These are phyloP conservation scores for Galerina sulciceps DNA, from an alignment of 768 basidiomycete species.

Conservation along the genomic window DNA sequence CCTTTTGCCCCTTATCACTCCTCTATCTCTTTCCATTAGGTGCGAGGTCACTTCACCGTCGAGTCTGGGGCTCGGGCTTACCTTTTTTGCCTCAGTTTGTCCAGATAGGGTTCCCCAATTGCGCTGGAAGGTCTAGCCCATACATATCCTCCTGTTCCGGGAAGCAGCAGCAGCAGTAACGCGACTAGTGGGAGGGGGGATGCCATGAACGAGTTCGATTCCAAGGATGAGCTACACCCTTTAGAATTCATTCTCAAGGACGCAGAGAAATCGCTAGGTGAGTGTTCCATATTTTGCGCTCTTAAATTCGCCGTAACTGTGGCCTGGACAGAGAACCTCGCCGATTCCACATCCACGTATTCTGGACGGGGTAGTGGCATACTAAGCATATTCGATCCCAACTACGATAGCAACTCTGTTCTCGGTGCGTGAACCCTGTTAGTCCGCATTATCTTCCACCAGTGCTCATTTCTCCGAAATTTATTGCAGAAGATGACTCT, in stretches of 20 bases:
- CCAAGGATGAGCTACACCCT: constrained; percentile 32
- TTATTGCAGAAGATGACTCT: constrained; percentile 62
- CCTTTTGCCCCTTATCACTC: constrained; percentile 1
- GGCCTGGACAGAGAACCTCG: constrained; percentile 22
- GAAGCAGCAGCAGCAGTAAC: constrained; percentile 20
- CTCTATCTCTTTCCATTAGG: constrained; percentile 9
- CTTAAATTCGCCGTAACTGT: constrained; percentile 3
- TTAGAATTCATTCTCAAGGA: constrained; percentile 28
- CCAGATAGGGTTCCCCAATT: constrained; percentile 3
- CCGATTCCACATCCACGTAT: constrained; percentile 30
- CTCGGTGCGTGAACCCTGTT: constrained; percentile 24
- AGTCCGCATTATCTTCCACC: neutral
- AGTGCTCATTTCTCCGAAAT: neutral
- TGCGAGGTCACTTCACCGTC: constrained; percentile 53
- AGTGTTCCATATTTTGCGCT: neutral
- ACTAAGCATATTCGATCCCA: constrained; percentile 39
- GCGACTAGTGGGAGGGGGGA: constrained; percentile 31
- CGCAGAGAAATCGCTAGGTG: constrained; percentile 38
- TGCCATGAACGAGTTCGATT: constrained; percentile 38
- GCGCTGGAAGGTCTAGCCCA: constrained; percentile 32
- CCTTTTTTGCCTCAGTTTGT: constrained; percentile 1
- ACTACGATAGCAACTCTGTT: constrained; percentile 34
- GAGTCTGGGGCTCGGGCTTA: neutral
- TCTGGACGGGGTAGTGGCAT: constrained; percentile 30
- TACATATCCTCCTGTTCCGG: constrained; percentile 25